Evolutionary conservation across 2,329 filamentous ascomycete species (phyloP).

Genomic region (Emergomyces pasteurianus): DNA sequence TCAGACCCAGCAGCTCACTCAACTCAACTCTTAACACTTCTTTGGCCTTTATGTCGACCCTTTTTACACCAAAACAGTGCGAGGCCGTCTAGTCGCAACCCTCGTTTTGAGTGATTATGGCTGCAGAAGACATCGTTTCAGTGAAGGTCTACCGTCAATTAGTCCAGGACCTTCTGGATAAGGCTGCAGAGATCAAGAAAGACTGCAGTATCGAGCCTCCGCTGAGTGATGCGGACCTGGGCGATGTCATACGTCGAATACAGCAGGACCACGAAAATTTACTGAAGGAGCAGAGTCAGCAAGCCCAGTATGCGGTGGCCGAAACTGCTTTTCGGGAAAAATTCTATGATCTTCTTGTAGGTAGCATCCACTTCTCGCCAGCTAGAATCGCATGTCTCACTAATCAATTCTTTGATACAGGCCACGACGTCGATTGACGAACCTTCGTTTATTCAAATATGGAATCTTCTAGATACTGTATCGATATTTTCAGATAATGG

Average conservation of each 20-base stretch:
- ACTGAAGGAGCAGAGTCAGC: conserved; percentile 36
- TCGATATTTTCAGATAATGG: conserved; percentile 74
- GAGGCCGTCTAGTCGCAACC: neutral
- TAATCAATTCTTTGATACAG: conserved; percentile 31
- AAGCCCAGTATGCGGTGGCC: conserved; percentile 52
- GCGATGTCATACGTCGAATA: conserved; percentile 36
- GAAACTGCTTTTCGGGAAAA: conserved; percentile 73
- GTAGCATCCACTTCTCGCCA: conserved; percentile 24
- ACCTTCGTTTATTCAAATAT: conserved; percentile 68
- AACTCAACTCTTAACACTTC: no score
- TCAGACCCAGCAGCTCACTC: neutral
- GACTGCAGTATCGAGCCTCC: conserved; percentile 57
- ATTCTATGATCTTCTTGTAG: conserved; percentile 68
- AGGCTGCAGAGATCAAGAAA: conserved; percentile 48
- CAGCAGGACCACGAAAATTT: conserved; percentile 13
- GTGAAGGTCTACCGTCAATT: conserved; percentile 39
- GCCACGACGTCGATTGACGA: conserved; percentile 64
- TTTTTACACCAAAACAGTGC: neutral
- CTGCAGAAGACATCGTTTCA: conserved; percentile 21
- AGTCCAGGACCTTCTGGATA: conserved; percentile 46
- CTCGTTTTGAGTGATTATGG: conserved; percentile 16
- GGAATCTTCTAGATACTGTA: conserved; percentile 90
- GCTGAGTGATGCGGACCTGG: conserved; percentile 54
- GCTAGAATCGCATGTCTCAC: neutral
- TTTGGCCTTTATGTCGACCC: neutral